Evolutionary conservation across 306 rosid genomes (phyloP).

Genomic region (Cyclanthera cordifolia): DNA sequence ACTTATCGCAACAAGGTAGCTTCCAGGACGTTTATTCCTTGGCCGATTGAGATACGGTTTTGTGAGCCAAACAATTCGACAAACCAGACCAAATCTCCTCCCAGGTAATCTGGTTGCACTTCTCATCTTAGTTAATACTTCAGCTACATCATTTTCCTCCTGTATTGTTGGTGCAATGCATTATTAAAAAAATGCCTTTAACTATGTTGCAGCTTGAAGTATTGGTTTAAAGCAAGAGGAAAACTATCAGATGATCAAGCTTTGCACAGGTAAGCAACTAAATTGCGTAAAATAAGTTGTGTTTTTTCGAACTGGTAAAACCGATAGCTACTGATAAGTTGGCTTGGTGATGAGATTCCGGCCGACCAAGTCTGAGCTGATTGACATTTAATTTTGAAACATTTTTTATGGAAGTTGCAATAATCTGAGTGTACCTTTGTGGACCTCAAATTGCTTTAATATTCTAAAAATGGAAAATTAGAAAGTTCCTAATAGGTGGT

Average conservation of each 20-base stretch:
- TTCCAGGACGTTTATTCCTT: constrained; percentile 45
- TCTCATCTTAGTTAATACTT: constrained; percentile 13
- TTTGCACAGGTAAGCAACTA: constrained; percentile 60
- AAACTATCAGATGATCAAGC: constrained; percentile 91
- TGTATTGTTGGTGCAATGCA: neutral
- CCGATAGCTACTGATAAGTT: neutral
- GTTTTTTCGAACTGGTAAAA: neutral
- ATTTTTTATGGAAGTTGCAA: neutral
- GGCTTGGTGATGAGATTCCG: neutral
- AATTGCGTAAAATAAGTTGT: constrained; percentile 1
- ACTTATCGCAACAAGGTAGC: constrained; percentile 89
- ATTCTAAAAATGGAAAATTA: too few relatives aligned
- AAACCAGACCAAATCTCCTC: constrained; percentile 73
- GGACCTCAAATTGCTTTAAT: too few relatives aligned
- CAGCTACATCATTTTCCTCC: neutral
- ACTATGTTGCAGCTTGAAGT: constrained; percentile 57
- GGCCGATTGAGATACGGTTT: constrained; percentile 95
- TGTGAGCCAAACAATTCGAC: constrained; percentile 70
- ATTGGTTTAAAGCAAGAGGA: constrained; percentile 89
- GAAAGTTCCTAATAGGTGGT: too few relatives aligned
- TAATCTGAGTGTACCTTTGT: neutral
- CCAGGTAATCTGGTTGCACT: constrained; percentile 42
- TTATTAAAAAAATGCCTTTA: neutral
- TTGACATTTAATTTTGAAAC: neutral
- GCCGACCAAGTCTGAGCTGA: neutral